These are phyloP conservation scores for Skeletonema tropicum DNA, from an alignment of 108 stramenopile species.

Conservation along the genomic window DNA sequence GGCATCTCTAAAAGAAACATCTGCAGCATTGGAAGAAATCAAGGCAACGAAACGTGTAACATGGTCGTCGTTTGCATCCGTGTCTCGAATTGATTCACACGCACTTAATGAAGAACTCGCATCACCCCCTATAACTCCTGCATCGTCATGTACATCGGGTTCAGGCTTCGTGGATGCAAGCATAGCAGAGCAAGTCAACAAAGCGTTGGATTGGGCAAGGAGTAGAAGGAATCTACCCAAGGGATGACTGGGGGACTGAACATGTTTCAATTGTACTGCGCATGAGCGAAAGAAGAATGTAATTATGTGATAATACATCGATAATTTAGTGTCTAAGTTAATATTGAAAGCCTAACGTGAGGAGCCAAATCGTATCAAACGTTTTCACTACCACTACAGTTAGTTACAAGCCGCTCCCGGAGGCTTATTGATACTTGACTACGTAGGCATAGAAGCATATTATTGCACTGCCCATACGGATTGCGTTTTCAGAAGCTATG, in stretches of 20 bases:
- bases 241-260: background rate
- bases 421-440: no score
- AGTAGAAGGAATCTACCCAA: background rate
- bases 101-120: background rate
- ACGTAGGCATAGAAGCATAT: no score
- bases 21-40: background rate
- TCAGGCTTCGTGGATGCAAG: background rate
- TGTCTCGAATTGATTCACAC: background rate
- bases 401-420: no score
- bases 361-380: no score
- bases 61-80: background rate
- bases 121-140: background rate
- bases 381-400: no score
- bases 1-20: background rate
- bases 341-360: no score
- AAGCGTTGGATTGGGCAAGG: constrained; percentile 1
- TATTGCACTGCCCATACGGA: no score
- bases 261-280: no score
- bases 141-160: background rate
- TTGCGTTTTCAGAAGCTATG: no score
- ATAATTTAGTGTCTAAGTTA: no score
- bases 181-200: background rate
- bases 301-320: background rate
- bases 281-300: no score
- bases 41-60: background rate